These are phyloP conservation scores for Aureobasidium vineae DNA, from an alignment of 2,329 filamentous ascomycete species.

Conservation along the genomic window DNA sequence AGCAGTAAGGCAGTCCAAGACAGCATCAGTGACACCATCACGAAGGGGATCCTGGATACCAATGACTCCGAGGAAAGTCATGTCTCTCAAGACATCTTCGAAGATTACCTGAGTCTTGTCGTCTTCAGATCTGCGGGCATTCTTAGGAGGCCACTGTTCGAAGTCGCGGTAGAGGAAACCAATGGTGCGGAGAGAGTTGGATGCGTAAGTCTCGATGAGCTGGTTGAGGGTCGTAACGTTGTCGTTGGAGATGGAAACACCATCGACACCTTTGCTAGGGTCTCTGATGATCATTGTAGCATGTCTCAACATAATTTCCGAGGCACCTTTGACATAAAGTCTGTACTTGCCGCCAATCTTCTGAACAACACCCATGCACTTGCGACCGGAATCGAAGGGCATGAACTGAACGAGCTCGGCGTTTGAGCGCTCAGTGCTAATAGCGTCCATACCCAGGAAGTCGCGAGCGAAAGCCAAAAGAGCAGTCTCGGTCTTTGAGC, in stretches of 20 bases:
- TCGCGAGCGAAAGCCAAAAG: conserved; percentile 68
- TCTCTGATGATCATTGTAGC: conserved; percentile 57
- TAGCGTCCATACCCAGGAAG: conserved; percentile 61
- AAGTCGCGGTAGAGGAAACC: conserved; percentile 82
- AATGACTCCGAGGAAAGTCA: conserved; percentile 70
- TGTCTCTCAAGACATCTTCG: conserved; percentile 65
- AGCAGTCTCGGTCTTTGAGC: conserved; percentile 76
- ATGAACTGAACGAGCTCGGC: conserved; percentile 57
- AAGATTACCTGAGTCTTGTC: conserved; percentile 64
- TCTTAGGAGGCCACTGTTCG: conserved; percentile 66
- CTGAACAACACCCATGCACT: conserved; percentile 67
- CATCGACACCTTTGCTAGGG: conserved; percentile 57
- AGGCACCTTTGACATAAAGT: conserved; percentile 55
- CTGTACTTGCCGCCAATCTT: conserved; percentile 57
- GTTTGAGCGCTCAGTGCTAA: conserved; percentile 62
- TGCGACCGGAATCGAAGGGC: conserved; percentile 63
- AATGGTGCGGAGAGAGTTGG: conserved; percentile 78
- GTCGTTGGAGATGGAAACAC: conserved; percentile 54
- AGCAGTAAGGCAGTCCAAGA: conserved; percentile 64
- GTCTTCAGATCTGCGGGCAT: conserved; percentile 58
- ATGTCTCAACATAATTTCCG: conserved; percentile 51
- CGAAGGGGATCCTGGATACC: conserved; percentile 74
- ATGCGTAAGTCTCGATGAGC: conserved; percentile 75
- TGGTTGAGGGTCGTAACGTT: conserved; percentile 60
- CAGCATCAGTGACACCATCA: conserved; percentile 65